Evolutionary conservation across 805 yeast genomes (phyloP), one percentile per base, ranked within the genome.

Genomic region (Candida incommunis): DNA sequence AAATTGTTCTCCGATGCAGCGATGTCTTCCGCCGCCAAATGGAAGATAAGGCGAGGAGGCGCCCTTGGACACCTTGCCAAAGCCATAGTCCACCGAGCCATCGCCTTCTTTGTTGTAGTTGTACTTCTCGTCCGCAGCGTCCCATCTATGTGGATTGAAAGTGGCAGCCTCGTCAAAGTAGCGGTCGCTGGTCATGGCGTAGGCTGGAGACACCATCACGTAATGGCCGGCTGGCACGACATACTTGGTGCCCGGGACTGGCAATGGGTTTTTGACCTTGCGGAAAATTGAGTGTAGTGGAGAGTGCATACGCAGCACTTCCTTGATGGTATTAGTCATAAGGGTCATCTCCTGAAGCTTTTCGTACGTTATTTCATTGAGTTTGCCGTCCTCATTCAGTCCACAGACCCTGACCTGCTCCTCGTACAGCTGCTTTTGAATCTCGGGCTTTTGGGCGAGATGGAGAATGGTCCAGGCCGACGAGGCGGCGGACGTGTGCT

Each of bases 1-100:
- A 68, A 92, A 92, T 63, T 90, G 97, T 67, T 92, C 98, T 62
- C 98, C 98, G 59, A 92, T 90, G 69, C 98, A 92, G 70, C 98
- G 82, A 65, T 92, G 98, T 74, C 98, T 83, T 54, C 98, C 98
- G 65, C 97, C 98, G 55, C 98, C 98, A 59, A 92, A 92, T 46
- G 98, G 98, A 62, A 92, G 76, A 67, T 86, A 92, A 48, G 97
- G 95, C 40, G 96, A 85, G 24, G 84, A 70, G 44, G 90, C 97
- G 67, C 97, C 98, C 68, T 92, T 92, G 41, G 95, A 79, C 51
- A 92, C 84, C 48, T 85, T 83, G 61, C 96, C 96, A 56, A 90
- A 90, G n/a, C 97, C 97, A 62, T 88, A 90, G 65, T 90, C 97
- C 41, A 87, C 80, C 45, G 74, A 65, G 43, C 48, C 56, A 41